Evolutionary conservation across 106 monocot genomes (phyloP).

Genomic region (Alisma plantagoaquatica): DNA sequence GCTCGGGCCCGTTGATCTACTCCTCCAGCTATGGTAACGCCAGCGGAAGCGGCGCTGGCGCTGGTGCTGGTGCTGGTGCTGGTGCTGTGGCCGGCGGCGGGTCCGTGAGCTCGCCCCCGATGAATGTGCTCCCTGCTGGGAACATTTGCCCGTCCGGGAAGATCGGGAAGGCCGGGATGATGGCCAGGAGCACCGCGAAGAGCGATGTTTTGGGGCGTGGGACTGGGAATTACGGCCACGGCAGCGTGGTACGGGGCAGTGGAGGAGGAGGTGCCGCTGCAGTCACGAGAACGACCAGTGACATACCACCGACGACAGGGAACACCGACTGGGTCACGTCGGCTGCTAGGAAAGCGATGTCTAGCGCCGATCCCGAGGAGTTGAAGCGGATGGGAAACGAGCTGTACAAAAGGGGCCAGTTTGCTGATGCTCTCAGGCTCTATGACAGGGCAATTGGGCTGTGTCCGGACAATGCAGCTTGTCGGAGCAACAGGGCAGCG

Average conservation of each 20-base stretch:
- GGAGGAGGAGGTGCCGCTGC: background rate
- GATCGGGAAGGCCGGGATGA: constrained; percentile 26
- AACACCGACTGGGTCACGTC: no score
- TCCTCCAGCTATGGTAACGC: constrained; percentile 5
- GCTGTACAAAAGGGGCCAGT: constrained; percentile 45
- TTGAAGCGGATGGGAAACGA: constrained; percentile 52
- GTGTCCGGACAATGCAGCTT: constrained; percentile 42
- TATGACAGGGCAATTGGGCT: constrained; percentile 57
- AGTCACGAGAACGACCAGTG: no score
- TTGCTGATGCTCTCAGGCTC: constrained; percentile 40
- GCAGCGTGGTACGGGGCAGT: constrained; percentile 33
- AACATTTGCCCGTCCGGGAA: constrained; percentile 59
- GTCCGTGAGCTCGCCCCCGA: constrained; percentile 22
- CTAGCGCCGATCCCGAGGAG: constrained; percentile 47
- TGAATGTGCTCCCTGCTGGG: constrained; percentile 42
- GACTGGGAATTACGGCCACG: constrained; percentile 50
- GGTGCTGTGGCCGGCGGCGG: no score
- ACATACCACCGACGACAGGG: no score
- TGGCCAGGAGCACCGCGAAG: constrained; percentile 8
- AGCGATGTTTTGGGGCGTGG: constrained; percentile 48
- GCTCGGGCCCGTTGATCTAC: constrained; percentile 16
- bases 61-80: background rate
- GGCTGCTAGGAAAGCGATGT: constrained; percentile 32
- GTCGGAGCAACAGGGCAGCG: constrained; percentile 60
- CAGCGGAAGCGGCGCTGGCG: background rate